Evolutionary conservation across 1,139 yeast species (phyloP).

Genomic region (Insectozyma bohioensis): DNA sequence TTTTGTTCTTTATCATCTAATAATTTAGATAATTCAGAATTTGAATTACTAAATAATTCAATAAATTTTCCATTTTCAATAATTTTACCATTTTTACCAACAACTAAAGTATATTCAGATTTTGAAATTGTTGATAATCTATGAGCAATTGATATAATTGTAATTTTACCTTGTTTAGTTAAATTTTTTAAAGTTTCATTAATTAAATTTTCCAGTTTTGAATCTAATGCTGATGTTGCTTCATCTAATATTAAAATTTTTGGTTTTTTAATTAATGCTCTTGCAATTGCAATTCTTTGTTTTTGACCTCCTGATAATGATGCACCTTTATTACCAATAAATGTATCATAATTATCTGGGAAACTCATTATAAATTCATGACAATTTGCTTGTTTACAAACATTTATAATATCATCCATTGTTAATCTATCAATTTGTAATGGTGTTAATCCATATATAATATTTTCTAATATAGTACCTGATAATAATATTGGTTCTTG

Average conservation of each 20-base stretch:
- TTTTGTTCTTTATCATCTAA: constrained; percentile 35
- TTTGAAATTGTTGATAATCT: constrained; percentile 74
- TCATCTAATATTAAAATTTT: constrained; percentile 66
- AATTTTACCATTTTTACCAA: constrained; percentile 45
- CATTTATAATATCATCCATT: constrained; percentile 43
- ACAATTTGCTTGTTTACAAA: constrained; percentile 52
- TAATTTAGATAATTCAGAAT: constrained; percentile 44
- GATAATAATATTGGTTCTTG: constrained; percentile 85
- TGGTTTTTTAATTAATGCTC: constrained; percentile 71
- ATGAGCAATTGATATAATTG: constrained; percentile 91
- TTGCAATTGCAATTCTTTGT: constrained; percentile 84
- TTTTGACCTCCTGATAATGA: constrained; percentile 83
- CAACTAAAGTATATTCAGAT: constrained; percentile 56
- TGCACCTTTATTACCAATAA: constrained; percentile 58
- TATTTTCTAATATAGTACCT: constrained; percentile 77
- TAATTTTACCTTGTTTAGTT: constrained; percentile 57
- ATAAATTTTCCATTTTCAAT: constrained; percentile 44
- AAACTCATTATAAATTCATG: constrained; percentile 51
- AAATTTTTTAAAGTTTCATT: constrained; percentile 60
- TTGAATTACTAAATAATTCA: constrained; percentile 41
- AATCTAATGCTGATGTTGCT: constrained; percentile 78
- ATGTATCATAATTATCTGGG: constrained; percentile 55
- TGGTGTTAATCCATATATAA: constrained; percentile 69
- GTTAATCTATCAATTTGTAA: constrained; percentile 42
- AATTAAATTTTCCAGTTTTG: constrained; percentile 67